phyloP scores from a whole-genome alignment of 2,329 filamentous ascomycete species.

The Daldinia eschscholtzii region DNA sequence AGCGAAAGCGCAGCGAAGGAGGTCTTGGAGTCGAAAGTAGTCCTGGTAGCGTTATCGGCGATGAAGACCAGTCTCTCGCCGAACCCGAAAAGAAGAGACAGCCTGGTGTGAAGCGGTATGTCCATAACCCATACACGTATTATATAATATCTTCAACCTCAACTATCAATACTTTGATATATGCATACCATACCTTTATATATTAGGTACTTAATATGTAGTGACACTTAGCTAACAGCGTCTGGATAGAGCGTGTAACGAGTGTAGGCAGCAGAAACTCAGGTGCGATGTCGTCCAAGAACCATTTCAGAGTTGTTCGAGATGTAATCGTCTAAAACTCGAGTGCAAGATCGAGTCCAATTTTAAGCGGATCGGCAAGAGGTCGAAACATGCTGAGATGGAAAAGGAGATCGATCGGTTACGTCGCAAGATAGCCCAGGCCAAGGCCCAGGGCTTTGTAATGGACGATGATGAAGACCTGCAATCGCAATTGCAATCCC shows the following conservation, averaged over 20 bases:
- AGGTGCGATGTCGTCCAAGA: slow-evolving; percentile 88
- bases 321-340: slow-evolving; percentile 83
- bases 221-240: slow-evolving; percentile 14
- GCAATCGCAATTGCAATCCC: slow-evolving; percentile 69
- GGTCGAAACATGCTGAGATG: slow-evolving; percentile 87
- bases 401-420: slow-evolving; percentile 82
- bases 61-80: slow-evolving; percentile 68
- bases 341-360: slow-evolving; percentile 89
- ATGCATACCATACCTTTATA: neutral
- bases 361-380: slow-evolving; percentile 86
- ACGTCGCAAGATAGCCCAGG: slow-evolving; percentile 71
- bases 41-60: slow-evolving; percentile 67
- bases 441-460: slow-evolving; percentile 69
- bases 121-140: slow-evolving; percentile 10
- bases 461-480: slow-evolving; percentile 68
- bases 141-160: slow-evolving; percentile 9
- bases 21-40: slow-evolving; percentile 69
- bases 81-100: slow-evolving; percentile 72
- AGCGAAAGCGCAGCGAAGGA: slow-evolving; percentile 70
- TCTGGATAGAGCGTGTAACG: slow-evolving; percentile 37
- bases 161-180: slow-evolving; percentile 5
- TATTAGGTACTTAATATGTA: neutral
- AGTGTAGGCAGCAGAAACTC: slow-evolving; percentile 56
- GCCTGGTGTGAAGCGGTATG: slow-evolving; percentile 74
- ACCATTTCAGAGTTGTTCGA: slow-evolving; percentile 80